Evolutionary conservation across 495 filamentous ascomycete genomes (phyloP), one percentile per base, ranked within the genome.

Genomic region (Tetracladium setigerum): DNA sequence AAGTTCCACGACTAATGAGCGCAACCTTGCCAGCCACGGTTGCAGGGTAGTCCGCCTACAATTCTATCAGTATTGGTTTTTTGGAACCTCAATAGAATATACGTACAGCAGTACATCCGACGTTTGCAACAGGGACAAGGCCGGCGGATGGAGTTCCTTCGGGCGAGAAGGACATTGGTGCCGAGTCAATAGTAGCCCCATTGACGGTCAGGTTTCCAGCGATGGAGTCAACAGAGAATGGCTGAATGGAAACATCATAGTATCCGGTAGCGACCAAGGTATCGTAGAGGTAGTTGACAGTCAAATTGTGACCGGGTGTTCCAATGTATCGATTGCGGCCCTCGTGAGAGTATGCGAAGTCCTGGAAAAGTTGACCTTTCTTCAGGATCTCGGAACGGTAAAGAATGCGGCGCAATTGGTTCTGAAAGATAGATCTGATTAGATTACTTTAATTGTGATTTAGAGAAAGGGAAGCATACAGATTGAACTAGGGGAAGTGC

Each of bases 1-100:
- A 87, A 10, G 62, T 57, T 38, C 83, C 82, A 34, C 84, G 77
- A 15, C 71, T 64, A 49, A 86, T 67, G 30, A 87, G 71, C 31
- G 78, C 84, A 32, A 87, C 70, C 31, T 67, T 72, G 18, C 77
- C 81, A 17, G 82, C 62, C 1, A 65, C 64, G 1, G 64, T 64
- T 15, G 61, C 64, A 0, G 81, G 78, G 60, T 72, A 84, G 54
- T 85, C 79, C 0, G 66, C 55, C 63, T 74, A 30, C 53, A 48
- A 27, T 27, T 53, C 32, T 14, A 38, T 49, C 17, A 38, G 34
- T 15, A 41, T 13, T n/a, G n/a, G n/a, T n/a, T 11, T 32, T 47
- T 24, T 40, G 16, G 15, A 30, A 14, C 9, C 16, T 41, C 6
- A 37, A 33, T 7, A 37, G 11, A 16, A 15, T 30, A 31, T 13